Evolutionary conservation across 163 green algal genomes (phyloP).

Genomic region (Chlamydomonas reinhardtii): DNA sequence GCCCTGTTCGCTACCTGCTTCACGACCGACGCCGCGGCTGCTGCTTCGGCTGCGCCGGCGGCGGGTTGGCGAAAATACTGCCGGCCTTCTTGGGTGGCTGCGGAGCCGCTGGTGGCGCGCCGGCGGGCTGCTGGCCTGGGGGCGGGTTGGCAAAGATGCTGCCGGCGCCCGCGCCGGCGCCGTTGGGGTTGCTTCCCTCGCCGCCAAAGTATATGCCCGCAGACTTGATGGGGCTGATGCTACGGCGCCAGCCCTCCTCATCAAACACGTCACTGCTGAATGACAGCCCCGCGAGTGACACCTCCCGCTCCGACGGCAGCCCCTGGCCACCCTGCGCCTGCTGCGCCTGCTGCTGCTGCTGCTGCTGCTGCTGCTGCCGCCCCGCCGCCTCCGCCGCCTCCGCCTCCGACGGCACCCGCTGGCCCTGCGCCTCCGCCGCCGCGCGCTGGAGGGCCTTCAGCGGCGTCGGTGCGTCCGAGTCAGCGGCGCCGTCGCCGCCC

Average conservation of each 20-base stretch:
- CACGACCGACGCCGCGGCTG: background rate
- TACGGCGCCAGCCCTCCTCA: constrained; percentile 30
- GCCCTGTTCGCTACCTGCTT: too few species aligned
- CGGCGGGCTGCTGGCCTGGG: background rate
- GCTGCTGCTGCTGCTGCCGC: too few species aligned
- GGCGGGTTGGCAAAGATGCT: constrained; percentile 9
- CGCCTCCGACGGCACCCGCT: too few species aligned
- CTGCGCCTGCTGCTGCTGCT: too few species aligned
- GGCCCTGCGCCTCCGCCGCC: too few species aligned
- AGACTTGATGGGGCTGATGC: constrained; percentile 29
- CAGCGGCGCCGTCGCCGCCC: too few species aligned
- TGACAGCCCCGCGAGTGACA: constrained; percentile 1
- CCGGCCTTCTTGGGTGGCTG: background rate
- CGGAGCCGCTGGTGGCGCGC: background rate
- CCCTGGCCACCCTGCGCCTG: too few species aligned
- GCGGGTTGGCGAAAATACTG: constrained; percentile 17
- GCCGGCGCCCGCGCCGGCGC: background rate
- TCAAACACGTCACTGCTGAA: background rate
- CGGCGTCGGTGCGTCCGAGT: too few species aligned
- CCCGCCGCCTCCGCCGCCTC: too few species aligned
- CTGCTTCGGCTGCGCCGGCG: background rate
- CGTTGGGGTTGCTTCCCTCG: background rate
- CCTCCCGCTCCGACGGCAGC: background rate
- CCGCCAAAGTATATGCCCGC: constrained; percentile 36
- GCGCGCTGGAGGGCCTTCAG: too few species aligned